Conservation (phyloP, 1,139 yeast species). For the Hyphopichia burtonii region DNA sequence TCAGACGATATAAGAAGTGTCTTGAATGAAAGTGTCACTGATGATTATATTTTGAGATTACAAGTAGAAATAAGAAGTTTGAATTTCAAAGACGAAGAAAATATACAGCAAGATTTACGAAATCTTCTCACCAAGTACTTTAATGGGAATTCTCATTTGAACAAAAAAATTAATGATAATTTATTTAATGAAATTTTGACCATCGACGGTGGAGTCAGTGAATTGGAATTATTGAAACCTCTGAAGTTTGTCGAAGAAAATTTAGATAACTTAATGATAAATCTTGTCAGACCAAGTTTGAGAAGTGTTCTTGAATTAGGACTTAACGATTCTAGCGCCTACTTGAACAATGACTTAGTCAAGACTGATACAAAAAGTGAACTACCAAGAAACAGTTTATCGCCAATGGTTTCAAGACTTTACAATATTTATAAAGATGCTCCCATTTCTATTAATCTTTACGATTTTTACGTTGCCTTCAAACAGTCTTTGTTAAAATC, state of each 20-base stretch:
- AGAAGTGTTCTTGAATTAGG: conserved; percentile 32
- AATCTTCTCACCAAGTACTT: conserved; percentile 9
- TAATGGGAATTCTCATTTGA: conserved; percentile 14
- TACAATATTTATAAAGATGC: conserved; percentile 81
- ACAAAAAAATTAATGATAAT: conserved; percentile 22
- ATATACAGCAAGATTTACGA: neutral
- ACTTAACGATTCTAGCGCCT: conserved; percentile 28
- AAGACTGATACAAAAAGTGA: conserved; percentile 6
- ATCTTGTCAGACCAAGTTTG: conserved; percentile 38
- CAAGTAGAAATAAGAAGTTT: neutral
- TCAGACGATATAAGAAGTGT: neutral
- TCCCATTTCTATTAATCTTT: conserved; percentile 67
- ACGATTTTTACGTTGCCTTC: conserved; percentile 76
- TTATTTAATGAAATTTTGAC: conserved; percentile 41
- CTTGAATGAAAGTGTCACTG: neutral
- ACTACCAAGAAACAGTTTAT: conserved; percentile 16
- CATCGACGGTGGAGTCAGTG: conserved; percentile 31
- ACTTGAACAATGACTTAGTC: conserved; percentile 26
- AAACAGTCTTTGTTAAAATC: conserved; percentile 49
- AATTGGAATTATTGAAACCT: conserved; percentile 13
- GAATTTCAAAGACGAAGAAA: neutral
- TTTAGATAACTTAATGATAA: conserved; percentile 37
- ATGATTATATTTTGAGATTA: conserved; percentile 1
- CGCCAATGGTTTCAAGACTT: conserved; percentile 56
- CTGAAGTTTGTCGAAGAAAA: conserved; percentile 35